Percentiles rank a stretch among this genome's conserved stretches.
These are phyloP conservation scores for Heterobasidion occidentale DNA, from an alignment of 1,284 basidiomycete species.

Conservation along the genomic window DNA sequence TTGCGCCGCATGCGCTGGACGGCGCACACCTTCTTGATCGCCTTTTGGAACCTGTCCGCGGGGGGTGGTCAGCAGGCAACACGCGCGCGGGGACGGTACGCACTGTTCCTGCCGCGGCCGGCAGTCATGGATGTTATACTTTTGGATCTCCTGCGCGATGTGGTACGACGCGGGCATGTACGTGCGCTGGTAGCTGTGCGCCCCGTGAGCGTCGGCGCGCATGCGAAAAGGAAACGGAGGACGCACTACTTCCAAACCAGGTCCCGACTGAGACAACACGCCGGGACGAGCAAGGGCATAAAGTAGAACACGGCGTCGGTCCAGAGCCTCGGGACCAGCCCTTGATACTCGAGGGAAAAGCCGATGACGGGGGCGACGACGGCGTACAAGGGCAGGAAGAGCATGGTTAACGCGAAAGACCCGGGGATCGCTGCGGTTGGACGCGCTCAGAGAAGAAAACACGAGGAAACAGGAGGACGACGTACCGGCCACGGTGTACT, in stretches of 20 bases:
- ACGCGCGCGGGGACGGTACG: slow-evolving; percentile 22
- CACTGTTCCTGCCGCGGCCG: slow-evolving; percentile 95
- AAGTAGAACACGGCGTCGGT: slow-evolving; percentile 87
- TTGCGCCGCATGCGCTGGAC: slow-evolving; percentile 92
- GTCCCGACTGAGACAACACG: slow-evolving; percentile 85
- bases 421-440: slow-evolving; percentile 76
- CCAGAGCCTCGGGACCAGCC: slow-evolving; percentile 87
- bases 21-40: slow-evolving; percentile 96
- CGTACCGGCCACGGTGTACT: slow-evolving; percentile 88
- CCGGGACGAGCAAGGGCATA: slow-evolving; percentile 80
- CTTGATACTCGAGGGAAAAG: slow-evolving; percentile 86
- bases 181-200: slow-evolving; percentile 76
- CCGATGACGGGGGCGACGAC: slow-evolving; percentile 77
- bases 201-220: background rate
- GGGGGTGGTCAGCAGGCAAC: background rate
- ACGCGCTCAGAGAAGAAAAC: slow-evolving; percentile 6
- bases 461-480: background rate
- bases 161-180: slow-evolving; percentile 91
- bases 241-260: slow-evolving; percentile 90
- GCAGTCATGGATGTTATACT: slow-evolving; percentile 97
- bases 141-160: slow-evolving; percentile 94
- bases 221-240: background rate
- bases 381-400: slow-evolving; percentile 89
- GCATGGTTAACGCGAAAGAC: slow-evolving; percentile 94
- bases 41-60: slow-evolving; percentile 78